A percentile compares a stretch with the other conserved stretches of the same genome.
Evolutionary conservation across 2,329 filamentous ascomycete genomes (phyloP).

Genomic region (Aspergillus fumigatus): DNA sequence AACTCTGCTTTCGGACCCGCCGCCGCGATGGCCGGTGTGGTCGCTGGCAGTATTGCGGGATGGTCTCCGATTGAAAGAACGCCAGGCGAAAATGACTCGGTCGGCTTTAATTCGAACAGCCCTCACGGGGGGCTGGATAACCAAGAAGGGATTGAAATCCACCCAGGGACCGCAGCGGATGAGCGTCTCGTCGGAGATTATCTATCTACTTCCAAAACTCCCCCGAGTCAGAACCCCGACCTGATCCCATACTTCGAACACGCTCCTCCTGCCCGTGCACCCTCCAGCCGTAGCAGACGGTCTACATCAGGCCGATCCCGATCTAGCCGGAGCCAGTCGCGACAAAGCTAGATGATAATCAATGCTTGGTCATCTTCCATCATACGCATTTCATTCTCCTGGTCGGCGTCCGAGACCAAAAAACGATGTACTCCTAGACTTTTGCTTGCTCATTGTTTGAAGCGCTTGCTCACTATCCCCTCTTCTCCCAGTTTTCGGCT

Average conservation of each 20-base stretch:
- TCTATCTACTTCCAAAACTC: constrained; percentile 29
- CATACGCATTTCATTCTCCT: neutral
- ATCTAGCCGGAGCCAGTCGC: constrained; percentile 31
- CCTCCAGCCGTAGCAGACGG: constrained; percentile 32
- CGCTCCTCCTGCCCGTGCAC: constrained; percentile 30
- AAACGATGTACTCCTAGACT: neutral
- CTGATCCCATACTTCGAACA: constrained; percentile 43
- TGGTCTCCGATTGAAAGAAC: constrained; percentile 58
- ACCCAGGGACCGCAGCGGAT: constrained; percentile 43
- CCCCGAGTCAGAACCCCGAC: constrained; percentile 46
- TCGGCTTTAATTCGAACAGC: constrained; percentile 34
- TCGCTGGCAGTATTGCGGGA: constrained; percentile 61
- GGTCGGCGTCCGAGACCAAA: neutral
- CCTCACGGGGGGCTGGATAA: constrained; percentile 37
- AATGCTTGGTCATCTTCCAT: neutral
- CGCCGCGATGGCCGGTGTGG: constrained; percentile 61
- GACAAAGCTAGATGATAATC: neutral
- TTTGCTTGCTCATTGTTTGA: neutral
- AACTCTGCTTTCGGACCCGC: constrained; percentile 57
- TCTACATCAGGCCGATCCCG: constrained; percentile 35
- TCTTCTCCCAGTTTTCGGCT: neutral
- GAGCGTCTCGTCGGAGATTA: constrained; percentile 42
- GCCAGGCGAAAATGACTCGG: constrained; percentile 32
- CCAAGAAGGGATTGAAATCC: constrained; percentile 44
- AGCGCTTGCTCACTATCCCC: neutral